Percentiles rank a stretch among this genome's conserved stretches.
phyloP scores from a whole-genome alignment of 2,329 filamentous ascomycete species.

The Colletotrichum gigasporum region DNA sequence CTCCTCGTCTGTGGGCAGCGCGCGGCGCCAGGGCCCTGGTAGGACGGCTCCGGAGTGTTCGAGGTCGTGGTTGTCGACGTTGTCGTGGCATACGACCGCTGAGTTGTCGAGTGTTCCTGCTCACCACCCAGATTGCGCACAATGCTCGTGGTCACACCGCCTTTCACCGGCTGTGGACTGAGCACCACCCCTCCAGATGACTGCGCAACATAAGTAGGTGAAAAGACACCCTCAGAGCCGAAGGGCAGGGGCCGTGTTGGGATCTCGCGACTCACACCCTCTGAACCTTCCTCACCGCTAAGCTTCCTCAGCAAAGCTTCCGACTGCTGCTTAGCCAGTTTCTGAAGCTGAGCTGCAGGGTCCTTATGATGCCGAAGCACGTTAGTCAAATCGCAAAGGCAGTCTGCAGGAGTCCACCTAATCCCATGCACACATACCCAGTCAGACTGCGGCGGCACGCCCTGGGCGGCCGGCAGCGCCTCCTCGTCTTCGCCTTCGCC shows the following conservation, averaged over 20 bases:
- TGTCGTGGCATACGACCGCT: neutral
- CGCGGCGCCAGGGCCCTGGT: constrained; percentile 57
- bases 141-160: constrained; percentile 45
- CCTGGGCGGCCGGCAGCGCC: constrained; percentile 78
- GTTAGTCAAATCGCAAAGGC: constrained; percentile 67
- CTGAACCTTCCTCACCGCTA: constrained; percentile 42
- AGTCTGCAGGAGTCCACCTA: constrained; percentile 59
- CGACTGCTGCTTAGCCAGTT: constrained; percentile 73
- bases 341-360: constrained; percentile 74
- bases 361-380: constrained; percentile 66
- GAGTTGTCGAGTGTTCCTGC: constrained; percentile 8
- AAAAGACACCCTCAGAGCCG: constrained; percentile 58
- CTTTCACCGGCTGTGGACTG: constrained; percentile 55
- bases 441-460: constrained; percentile 86
- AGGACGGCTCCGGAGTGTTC: constrained; percentile 55
- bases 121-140: constrained; percentile 42
- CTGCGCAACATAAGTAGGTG: constrained; percentile 55
- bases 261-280: constrained; percentile 50
- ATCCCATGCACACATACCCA: constrained; percentile 85
- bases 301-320: constrained; percentile 67
- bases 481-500: constrained; percentile 62
- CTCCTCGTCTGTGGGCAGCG: constrained; percentile 51
- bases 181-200: constrained; percentile 43
- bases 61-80: constrained; percentile 28
- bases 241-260: constrained; percentile 61